These are phyloP conservation scores for Megacollybia marginata DNA, from an alignment of 768 basidiomycete species.

Conservation along the genomic window DNA sequence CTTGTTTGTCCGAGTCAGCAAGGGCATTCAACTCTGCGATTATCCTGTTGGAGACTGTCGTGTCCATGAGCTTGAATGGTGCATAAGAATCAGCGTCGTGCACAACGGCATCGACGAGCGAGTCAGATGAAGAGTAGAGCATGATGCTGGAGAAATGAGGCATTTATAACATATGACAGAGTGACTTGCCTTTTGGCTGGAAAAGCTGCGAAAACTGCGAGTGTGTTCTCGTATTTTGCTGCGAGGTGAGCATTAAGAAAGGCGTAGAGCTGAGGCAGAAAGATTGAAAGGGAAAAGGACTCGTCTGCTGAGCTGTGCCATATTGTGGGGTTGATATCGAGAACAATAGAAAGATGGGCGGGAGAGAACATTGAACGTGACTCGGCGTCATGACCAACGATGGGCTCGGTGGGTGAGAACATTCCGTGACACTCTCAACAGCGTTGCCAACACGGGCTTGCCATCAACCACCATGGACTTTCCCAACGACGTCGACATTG, in stretches of 20 bases:
- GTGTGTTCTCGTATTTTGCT: constrained; percentile 81
- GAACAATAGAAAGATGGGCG: constrained; percentile 70
- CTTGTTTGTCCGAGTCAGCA: constrained; percentile 41
- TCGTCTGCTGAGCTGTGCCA: constrained; percentile 64
- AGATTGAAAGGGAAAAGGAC: constrained; percentile 57
- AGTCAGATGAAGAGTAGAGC: constrained; percentile 66
- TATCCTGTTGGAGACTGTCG: constrained; percentile 55
- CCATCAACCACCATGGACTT: constrained; percentile 61
- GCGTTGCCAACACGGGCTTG: not conserved
- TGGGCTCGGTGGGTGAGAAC: not conserved
- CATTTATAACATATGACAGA: not conserved
- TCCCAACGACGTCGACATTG: constrained; percentile 52
- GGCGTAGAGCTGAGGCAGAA: constrained; percentile 80
- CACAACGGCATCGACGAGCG: constrained; percentile 25
- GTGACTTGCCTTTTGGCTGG: constrained; percentile 66
- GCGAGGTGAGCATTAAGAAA: constrained; percentile 94
- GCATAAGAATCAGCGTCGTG: constrained; percentile 78
- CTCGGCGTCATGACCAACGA: constrained; percentile 34
- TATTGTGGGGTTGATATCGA: constrained; percentile 82
- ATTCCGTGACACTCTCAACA: not conserved
- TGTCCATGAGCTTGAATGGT: constrained; percentile 75
- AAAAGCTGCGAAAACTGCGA: constrained; percentile 88
- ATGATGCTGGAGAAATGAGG: constrained; percentile 43
- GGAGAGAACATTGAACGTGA: not conserved
- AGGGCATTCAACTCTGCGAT: constrained; percentile 53